Base-by-base conservation (phyloP, 345 rosid species). In the Barbarea vulgaris region DNA sequence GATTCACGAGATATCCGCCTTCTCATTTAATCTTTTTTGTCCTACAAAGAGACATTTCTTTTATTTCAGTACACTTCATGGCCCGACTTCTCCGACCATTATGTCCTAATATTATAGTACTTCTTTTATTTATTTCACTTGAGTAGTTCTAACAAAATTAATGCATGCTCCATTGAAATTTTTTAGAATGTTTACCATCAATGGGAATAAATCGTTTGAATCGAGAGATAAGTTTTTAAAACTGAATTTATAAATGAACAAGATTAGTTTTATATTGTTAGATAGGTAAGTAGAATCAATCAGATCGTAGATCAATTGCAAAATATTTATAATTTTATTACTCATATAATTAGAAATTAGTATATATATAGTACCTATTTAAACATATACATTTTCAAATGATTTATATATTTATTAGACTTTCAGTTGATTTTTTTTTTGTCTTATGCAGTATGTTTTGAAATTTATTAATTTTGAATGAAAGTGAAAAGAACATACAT, bases 1-100 rank as follows among this genome's bases (percentile, higher is more conserved):
- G 51, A 59, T 72, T 78, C 81, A 78, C 81, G 78, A 78, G 78
- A 78, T 51, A 52, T 67, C 41, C n/a, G n/a, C 65, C 53, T 72
- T 67, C 27, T 41, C 74, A 67, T 59, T 78, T 24, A 78, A 66
- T 60, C 2, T 4, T 8, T 19, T 72, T 73, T 72, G 77, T 78
- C 74, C 53, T 58, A 18, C 9, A 73, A 67, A 72, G 73, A 78
- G 77, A 72, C 77, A 66, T 65, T 41, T 50, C 73, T 72, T 72
- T 73, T 39, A 70, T 58, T 30, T 67, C 73, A 78, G 51, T 50
- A 66, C 64, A 58, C 19, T 67, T 10, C 69, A 64, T 78, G 57
- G 81, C 58, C 81, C 69, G 62, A 64, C 69, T 60, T 51, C 65
- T 66, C 77, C 81, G 65, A 78, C 81, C 69, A 72, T 24, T 50